Evolutionary conservation across 2,329 filamentous ascomycete species (phyloP).

Genomic region (Diaporthe ampelina): DNA sequence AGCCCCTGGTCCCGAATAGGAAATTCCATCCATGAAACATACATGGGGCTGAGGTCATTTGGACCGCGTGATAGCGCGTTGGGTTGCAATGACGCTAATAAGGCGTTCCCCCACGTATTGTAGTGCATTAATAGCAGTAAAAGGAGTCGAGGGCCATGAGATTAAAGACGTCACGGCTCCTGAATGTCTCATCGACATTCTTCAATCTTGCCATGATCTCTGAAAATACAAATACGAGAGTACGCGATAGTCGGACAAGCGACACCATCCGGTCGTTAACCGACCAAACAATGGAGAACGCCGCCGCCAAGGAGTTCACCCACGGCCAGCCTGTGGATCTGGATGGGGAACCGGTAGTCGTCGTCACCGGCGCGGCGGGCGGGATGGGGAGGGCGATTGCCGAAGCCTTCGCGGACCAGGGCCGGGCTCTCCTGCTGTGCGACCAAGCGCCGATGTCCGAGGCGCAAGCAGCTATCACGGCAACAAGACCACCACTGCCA

Average conservation of each 20-base stretch:
- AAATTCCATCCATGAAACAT: conserved; percentile 25
- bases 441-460: conserved; percentile 19
- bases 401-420: conserved; percentile 31
- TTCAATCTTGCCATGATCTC: no score
- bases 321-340: conserved; percentile 9
- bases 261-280: not conserved
- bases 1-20: conserved; percentile 1
- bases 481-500: not conserved
- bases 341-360: not conserved
- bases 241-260: not conserved
- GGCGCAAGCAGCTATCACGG: conserved; percentile 8
- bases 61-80: not conserved
- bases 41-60: conserved; percentile 7
- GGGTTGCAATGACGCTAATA: conserved; percentile 26
- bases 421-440: conserved; percentile 28
- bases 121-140: not conserved
- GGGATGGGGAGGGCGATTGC: conserved; percentile 28
- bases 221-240: not conserved
- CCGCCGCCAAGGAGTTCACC: conserved; percentile 6
- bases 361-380: conserved; percentile 26
- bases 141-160: not conserved
- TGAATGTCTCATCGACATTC: not conserved
- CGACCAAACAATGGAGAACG: not conserved
- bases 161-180: not conserved
- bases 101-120: not conserved